Base-by-base conservation (phyloP, 2,329 filamentous ascomycete genomes). In the Tolypocladium sp. region DNA sequence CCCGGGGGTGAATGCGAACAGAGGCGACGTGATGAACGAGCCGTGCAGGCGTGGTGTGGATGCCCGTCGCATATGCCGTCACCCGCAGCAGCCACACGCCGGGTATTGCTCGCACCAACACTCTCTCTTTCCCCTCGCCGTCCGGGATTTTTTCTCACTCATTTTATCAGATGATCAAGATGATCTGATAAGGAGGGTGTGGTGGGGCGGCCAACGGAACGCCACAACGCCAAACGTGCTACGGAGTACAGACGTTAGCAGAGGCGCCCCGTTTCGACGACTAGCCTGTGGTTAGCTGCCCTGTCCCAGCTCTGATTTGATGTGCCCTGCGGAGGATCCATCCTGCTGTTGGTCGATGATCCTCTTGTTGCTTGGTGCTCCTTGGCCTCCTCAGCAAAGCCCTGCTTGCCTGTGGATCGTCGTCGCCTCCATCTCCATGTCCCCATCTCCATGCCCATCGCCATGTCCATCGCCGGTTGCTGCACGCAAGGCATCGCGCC, bases 121-220 rank as follows among this genome's bases (percentile, higher is more conserved):
- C 46, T 20, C 46, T 1, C 25, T 42, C 7, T 22, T 9, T 8
- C 2, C 12, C 41, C 27, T 17, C 8, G 27, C 6, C 8, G 17
- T 35, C 40, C 15, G 37, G 22, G 17, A 6, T 46, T 44, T 56
- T 42, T 30, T 35, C n/a, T 44, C 30, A 10, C 38, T n/a, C 30
- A 42, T 5, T 49, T 56, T 57, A 57, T 57, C 55, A 57, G 55
- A 57, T 57, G 55, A 57, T 57, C 55, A 49, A 57, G 55, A 57
- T 57, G 55, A 57, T 57, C 55, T 57, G 55, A 57, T 57, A 57
- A 57, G 41, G n/a, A 22, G 35, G 27, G 40, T 27, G 10, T 15
- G 55, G 25, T 37, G 41, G 40, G 25, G 20, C 49, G 33, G 12
- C 15, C 35, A 4, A 37, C 42, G 17, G 25, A 35, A 38, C 55